Conservation (phyloP, 331 rosid species). For the Phaseolus coccineus region DNA sequence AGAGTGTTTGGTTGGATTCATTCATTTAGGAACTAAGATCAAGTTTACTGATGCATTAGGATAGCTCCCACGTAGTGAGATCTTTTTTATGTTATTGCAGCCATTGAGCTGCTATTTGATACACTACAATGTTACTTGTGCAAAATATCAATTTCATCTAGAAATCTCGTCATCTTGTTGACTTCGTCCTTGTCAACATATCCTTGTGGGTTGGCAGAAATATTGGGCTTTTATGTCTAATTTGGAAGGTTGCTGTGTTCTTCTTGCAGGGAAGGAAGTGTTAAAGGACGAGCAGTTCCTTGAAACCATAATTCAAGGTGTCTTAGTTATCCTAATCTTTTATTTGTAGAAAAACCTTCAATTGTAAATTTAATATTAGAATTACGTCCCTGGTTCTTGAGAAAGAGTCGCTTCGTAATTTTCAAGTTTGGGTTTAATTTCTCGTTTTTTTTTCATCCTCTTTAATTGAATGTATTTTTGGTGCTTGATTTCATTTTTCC, state of each 20-base stretch:
- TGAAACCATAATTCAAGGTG: conserved; percentile 87
- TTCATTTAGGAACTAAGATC: background rate
- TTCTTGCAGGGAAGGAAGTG: conserved; percentile 71
- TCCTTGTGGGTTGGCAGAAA: conserved; percentile 28
- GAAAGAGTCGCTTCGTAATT: conserved; percentile 26
- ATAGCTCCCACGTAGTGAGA: background rate
- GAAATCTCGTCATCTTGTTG: conserved; percentile 7
- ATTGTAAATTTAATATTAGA: conserved; percentile 30
- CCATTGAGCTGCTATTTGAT: background rate
- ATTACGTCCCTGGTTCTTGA: conserved; percentile 24
- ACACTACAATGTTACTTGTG: background rate
- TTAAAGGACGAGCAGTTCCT: conserved; percentile 86
- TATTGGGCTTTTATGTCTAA: conserved; percentile 24
- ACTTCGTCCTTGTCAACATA: conserved; percentile 13
- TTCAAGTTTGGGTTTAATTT: conserved; percentile 26
- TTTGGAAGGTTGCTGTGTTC: conserved; percentile 24
- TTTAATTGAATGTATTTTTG: background rate
- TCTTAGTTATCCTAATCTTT: conserved; percentile 34
- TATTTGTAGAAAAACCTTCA: conserved; percentile 17
- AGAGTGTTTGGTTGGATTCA: background rate
- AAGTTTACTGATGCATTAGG: background rate
- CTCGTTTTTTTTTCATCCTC: conserved; percentile 19
- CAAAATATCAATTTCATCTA: conserved; percentile 27
- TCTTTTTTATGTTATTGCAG: background rate
- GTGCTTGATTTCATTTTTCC: conserved; percentile 30